phyloP scores from a whole-genome alignment of 2,329 filamentous ascomycete genomes.

The Arachnomyces sp. region DNA sequence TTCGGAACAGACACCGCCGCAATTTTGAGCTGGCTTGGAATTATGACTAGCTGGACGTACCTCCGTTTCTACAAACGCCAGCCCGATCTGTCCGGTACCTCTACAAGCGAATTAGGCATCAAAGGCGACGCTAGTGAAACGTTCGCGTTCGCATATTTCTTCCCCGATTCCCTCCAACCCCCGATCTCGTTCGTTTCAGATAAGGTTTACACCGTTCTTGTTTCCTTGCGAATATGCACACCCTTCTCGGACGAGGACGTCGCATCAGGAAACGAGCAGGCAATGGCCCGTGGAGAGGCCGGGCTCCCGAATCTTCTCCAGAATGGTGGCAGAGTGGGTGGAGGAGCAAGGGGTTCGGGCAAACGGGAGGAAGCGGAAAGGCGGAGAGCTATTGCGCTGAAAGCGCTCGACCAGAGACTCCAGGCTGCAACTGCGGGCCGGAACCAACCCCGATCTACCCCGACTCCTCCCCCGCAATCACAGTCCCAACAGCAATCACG shows the following conservation, averaged over 20 bases:
- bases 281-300: constrained; percentile 56
- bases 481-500: constrained; percentile 34
- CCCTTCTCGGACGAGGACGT: constrained; percentile 80
- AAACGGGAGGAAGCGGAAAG: constrained; percentile 88
- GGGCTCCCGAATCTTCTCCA: constrained; percentile 55
- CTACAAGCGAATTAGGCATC: constrained; percentile 50
- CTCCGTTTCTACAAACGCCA: constrained; percentile 82
- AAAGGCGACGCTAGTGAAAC: constrained; percentile 92
- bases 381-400: constrained; percentile 77
- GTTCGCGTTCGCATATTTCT: constrained; percentile 93
- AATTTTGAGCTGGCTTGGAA: constrained; percentile 71
- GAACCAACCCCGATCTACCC: constrained; percentile 29
- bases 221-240: constrained; percentile 68
- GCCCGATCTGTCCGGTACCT: constrained; percentile 48
- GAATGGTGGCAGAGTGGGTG: constrained; percentile 35
- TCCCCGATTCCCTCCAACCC: constrained; percentile 76
- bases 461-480: constrained; percentile 43
- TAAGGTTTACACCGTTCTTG: constrained; percentile 64
- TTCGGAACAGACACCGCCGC: constrained; percentile 68
- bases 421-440: constrained; percentile 66
- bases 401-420: constrained; percentile 83
- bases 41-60: constrained; percentile 88
- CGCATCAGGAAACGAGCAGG: constrained; percentile 64
- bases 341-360: constrained; percentile 44
- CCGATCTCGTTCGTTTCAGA: constrained; percentile 67